Conservation (phyloP, 169 alveolate genomes). For the Toxoplasma gondii region DNA sequence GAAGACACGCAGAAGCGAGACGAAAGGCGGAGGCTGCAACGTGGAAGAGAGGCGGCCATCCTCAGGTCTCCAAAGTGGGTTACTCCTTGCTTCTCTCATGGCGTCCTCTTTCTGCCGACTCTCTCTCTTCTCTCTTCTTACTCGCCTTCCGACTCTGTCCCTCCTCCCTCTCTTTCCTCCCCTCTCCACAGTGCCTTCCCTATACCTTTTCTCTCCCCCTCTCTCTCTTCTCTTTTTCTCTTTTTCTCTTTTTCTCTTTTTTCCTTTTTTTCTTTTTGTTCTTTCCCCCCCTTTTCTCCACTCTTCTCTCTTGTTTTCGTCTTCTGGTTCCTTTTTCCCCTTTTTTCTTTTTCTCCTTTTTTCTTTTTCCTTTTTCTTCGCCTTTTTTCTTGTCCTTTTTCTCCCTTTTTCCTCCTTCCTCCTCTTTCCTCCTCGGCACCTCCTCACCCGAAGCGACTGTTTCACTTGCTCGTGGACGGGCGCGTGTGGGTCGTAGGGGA, state of each 20-base stretch:
- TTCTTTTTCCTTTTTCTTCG: background rate
- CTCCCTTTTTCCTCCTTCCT: too few relatives aligned
- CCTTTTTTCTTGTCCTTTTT: too few relatives aligned
- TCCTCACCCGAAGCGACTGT: constrained; percentile 23
- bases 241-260: background rate
- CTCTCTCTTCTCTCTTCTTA: background rate
- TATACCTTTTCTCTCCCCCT: background rate
- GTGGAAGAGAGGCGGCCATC: background rate
- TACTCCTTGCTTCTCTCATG: too few relatives aligned
- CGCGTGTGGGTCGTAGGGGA: constrained; percentile 26
- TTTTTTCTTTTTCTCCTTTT: too few relatives aligned
- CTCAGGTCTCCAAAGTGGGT: background rate
- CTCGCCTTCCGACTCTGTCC: background rate
- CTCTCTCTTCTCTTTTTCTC: background rate
- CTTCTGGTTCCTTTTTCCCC: too few relatives aligned
- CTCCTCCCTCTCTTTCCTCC: too few relatives aligned
- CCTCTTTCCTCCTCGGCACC: background rate
- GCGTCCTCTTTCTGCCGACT: too few relatives aligned
- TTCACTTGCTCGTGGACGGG: constrained; percentile 21
- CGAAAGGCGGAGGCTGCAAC: background rate
- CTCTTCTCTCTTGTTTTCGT: background rate
- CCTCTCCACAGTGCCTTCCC: too few relatives aligned
- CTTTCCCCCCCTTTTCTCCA: background rate
- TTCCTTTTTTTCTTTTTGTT: background rate
- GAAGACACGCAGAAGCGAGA: background rate